phyloP scores from a whole-genome alignment of 805 yeast species.

The Starmerella stigmatis region DNA sequence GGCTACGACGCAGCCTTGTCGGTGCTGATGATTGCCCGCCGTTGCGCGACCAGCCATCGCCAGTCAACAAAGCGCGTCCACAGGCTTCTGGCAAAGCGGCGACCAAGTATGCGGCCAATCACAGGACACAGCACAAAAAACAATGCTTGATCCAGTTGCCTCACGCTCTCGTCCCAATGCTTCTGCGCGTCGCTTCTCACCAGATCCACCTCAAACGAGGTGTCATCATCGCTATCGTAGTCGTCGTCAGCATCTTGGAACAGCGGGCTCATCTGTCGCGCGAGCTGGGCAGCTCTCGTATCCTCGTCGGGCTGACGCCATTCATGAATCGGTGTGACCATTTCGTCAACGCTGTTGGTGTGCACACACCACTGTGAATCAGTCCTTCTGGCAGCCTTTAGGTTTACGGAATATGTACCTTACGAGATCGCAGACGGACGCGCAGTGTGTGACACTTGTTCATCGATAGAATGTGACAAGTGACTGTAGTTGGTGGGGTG shows the following conservation, averaged over 20 bases:
- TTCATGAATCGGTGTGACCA: conserved; percentile 2
- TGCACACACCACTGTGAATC: no score
- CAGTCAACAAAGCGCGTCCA: conserved; percentile 23
- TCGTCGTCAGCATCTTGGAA: background rate
- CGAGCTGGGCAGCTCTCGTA: conserved; percentile 5
- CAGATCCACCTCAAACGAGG: conserved; percentile 19
- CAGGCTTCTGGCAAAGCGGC: conserved; percentile 38
- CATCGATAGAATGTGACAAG: no score
- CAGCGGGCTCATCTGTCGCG: background rate
- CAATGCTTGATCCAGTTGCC: conserved; percentile 46
- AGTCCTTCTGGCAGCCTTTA: no score
- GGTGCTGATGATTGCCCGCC: background rate
- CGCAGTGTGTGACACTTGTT: no score
- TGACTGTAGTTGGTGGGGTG: no score
- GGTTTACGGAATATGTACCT: no score
- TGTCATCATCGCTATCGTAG: conserved; percentile 16
- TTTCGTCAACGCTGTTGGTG: background rate
- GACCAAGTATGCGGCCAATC: conserved; percentile 57
- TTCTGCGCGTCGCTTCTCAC: conserved; percentile 42
- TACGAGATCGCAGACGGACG: no score
- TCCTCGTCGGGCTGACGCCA: conserved; percentile 5
- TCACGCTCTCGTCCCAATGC: conserved; percentile 64
- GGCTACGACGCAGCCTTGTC: background rate
- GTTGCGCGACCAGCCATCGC: conserved; percentile 16
- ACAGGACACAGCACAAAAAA: conserved; percentile 51